Evolutionary conservation across 345 rosid genomes (phyloP).

Genomic region (Combretum micranthum): DNA sequence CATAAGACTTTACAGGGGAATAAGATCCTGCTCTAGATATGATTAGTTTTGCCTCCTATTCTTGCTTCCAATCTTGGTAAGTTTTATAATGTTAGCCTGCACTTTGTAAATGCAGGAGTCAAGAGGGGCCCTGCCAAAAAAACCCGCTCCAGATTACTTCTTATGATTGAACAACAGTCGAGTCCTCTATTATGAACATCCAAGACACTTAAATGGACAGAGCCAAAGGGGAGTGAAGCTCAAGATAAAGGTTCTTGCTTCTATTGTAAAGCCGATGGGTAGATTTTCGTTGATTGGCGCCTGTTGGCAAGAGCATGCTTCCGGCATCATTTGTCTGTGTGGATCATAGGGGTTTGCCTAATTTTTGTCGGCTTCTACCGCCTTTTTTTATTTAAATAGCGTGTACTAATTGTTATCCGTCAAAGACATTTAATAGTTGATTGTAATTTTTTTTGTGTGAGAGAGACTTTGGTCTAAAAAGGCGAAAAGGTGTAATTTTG

Average conservation of each 20-base stretch:
- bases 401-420: slow-evolving; percentile 3
- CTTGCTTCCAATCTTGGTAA: background rate
- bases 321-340: slow-evolving; percentile 2
- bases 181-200: slow-evolving; percentile 3
- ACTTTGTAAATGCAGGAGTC: slow-evolving; percentile 53
- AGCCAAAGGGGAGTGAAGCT: background rate
- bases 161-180: slow-evolving; percentile 26
- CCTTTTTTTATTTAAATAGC: slow-evolving; percentile 5
- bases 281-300: slow-evolving; percentile 12
- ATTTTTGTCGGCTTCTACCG: background rate
- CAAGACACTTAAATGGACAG: slow-evolving; percentile 2
- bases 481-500: no score
- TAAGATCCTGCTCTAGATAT: no score
- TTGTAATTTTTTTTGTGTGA: no score
- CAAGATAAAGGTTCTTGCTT: background rate
- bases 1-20: no score
- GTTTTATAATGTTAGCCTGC: background rate
- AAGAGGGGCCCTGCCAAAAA: slow-evolving; percentile 81
- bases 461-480: no score
- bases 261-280: background rate
- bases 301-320: slow-evolving; percentile 1
- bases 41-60: background rate
- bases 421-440: no score
- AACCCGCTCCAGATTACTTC: slow-evolving; percentile 95
- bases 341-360: slow-evolving; percentile 10